Base-by-base conservation (phyloP, 192 early-diverging fungal species). In the Entophlyctis helioformis region DNA sequence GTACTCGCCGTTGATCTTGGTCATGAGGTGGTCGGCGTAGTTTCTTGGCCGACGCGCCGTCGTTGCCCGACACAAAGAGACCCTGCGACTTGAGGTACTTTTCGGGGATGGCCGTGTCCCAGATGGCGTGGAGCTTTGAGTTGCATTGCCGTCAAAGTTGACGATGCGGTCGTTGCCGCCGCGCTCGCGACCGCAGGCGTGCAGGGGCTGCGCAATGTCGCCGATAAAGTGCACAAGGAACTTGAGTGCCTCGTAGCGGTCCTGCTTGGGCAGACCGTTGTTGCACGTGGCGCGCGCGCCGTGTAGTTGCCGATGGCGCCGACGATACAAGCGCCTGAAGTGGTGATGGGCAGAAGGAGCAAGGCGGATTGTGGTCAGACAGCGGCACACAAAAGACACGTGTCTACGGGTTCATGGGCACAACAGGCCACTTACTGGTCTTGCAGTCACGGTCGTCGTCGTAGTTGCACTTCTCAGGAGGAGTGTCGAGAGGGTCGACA, bases 181-280 rank as follows among this genome's bases (percentile, higher is more conserved):
- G 19, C 12, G 16, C 8, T 46, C 46, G 21, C 54, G 41, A 24
- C 48, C 46, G 41, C 59, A 62, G 46, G 48, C 51, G 53, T 69
- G 66, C 13, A 69, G 61, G 13, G 66, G 66, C 47, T 69, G 60
- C 0, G 57, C 44, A 35, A 69, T 57, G 37, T 69, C 66, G 13
- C 66, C 66, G 20, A 65, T 3, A 54, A 65, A 69, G 55, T 69
- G 66, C 2, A 56, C 36, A 19, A 69, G 44, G 44, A 56, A 69
- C 39, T 53, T 42, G 39, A 64, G 32, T 13, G 56, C 56, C 42
- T 64, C 53, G 20, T 32, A 42, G 10, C 40, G 39, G 29, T 19
- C 24, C 11, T 22, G 24, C 8, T 9, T 11, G 7, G 44, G 13
- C 5, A 19, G 20, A 0, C 10, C 27, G 6, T 20, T 31, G 29